Evolutionary conservation across 345 rosid genomes (phyloP).

Genomic region (Brassica carinata): DNA sequence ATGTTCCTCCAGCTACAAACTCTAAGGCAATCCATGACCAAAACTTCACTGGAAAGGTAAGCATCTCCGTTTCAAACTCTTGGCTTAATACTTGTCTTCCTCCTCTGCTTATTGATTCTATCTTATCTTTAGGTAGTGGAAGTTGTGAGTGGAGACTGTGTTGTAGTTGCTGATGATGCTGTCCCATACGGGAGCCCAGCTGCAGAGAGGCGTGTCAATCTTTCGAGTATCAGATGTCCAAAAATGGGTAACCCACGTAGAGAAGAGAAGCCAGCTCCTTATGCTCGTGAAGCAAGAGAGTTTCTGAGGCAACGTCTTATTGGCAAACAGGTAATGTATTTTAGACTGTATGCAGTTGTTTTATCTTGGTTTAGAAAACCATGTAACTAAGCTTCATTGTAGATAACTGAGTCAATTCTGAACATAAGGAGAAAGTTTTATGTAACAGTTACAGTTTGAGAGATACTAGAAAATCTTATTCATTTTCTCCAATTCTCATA

Average conservation of each 20-base stretch:
- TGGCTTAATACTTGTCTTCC: neutral
- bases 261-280: conserved; percentile 90
- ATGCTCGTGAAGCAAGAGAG: conserved; percentile 94
- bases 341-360: neutral
- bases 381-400: neutral
- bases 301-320: conserved; percentile 79
- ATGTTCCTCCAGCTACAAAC: conserved; percentile 80
- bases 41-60: conserved; percentile 90
- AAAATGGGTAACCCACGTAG: conserved; percentile 87
- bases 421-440: neutral
- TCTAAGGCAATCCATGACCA: conserved; percentile 89
- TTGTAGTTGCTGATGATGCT: conserved; percentile 90
- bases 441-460: neutral
- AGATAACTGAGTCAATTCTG: neutral
- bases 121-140: conserved; percentile 71
- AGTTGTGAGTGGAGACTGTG: conserved; percentile 96
- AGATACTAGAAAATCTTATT: neutral
- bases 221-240: conserved; percentile 93
- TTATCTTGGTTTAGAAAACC: neutral
- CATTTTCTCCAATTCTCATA: neutral
- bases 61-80: neutral
- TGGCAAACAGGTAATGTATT: conserved; percentile 62
- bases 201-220: conserved; percentile 90
- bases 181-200: conserved; percentile 73
- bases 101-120: neutral